Base-by-base conservation (phyloP, 140 eudicot species). In the Anethum foeniculum region DNA sequence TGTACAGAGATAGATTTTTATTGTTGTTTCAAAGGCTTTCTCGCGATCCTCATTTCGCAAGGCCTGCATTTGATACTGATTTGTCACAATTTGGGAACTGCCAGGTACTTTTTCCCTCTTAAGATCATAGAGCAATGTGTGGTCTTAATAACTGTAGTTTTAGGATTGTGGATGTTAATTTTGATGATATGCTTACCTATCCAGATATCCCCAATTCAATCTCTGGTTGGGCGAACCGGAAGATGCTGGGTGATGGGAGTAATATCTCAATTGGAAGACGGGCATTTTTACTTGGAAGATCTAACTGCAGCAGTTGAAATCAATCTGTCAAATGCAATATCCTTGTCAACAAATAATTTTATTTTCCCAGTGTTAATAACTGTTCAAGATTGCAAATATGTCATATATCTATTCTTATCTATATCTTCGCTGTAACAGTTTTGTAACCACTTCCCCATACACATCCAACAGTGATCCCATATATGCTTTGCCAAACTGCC, bases 221-320 rank as follows among this genome's bases (percentile, higher is more conserved):
- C 93, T 73, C 87, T 96, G 71, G 94, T 89, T 85, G 96, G 99
- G 71, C 94, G 88, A 36, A 86, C 86, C 0, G 98, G 98, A 46
- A 88, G 79, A 85, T 85, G 96, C 78, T 96, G 99, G 99, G 90
- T 96, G 73, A 89, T 96, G 97, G 98, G 99, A 77, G 90, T 93
- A 28, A 96, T 96, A 89, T 96, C 97, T 81, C 99, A 96, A 89
- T 83, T 96, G 76, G 99, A 96, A 85, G 99, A 96, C 83, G 99
- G 98, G 5, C 99, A 96, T 80, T 96, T 89, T 81, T 96, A 89
- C 89, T 83, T 96, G 52, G 99, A 96, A 88, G 99, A 93, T 84
- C 92, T 96, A 23, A 87, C 92, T 3, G 98, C 97, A 67, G 92
- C 97, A 79, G 99, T 96, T 32, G 96, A 96, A 87, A 83, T 93